Percentiles rank a stretch among this genome's conserved stretches.
Conservation (phyloP, 2,329 filamentous ascomycete genomes). For the Aspergillus clavatus region DNA sequence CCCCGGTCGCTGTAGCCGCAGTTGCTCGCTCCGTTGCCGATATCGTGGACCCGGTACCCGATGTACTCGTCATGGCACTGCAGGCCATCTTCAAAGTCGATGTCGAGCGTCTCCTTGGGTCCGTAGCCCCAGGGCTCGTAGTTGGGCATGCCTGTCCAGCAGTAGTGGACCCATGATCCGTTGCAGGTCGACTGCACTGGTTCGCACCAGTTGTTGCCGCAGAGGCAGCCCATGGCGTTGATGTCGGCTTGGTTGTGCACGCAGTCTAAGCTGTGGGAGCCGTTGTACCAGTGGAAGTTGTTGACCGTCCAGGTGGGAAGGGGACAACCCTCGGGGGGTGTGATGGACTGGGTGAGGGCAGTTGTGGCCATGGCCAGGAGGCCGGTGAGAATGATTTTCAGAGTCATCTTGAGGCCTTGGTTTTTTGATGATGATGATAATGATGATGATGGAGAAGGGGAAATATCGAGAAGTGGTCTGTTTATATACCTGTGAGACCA, state of each 20-base stretch:
- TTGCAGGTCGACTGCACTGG: conserved; percentile 22
- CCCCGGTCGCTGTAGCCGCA: conserved; percentile 26
- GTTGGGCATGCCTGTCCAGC: conserved; percentile 28
- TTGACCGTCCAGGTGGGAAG: conserved; percentile 25
- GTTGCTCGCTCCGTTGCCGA: conserved; percentile 23
- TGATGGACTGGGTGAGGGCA: conserved; percentile 16
- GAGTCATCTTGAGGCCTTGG: too few relatives aligned
- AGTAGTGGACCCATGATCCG: conserved; percentile 21
- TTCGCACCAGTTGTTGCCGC: conserved; percentile 18
- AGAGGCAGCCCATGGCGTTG: conserved; percentile 21
- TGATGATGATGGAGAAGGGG: background rate
- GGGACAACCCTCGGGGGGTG: conserved; percentile 22
- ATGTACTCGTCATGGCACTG: conserved; percentile 26
- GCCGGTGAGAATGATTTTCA: conserved; percentile 7
- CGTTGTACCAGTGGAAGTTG: conserved; percentile 18
- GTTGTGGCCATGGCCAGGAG: conserved; percentile 9
- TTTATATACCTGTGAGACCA: background rate
- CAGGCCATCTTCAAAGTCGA: conserved; percentile 23
- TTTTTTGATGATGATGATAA: background rate
- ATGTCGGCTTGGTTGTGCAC: conserved; percentile 19
- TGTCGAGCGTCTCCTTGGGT: conserved; percentile 21
- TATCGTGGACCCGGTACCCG: conserved; percentile 28
- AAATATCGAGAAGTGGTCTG: background rate
- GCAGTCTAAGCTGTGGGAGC: conserved; percentile 18
- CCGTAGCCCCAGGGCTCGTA: conserved; percentile 30